These are phyloP conservation scores for Citrus mangshanensis DNA, from an alignment of 345 rosid genomes.

Conservation along the genomic window DNA sequence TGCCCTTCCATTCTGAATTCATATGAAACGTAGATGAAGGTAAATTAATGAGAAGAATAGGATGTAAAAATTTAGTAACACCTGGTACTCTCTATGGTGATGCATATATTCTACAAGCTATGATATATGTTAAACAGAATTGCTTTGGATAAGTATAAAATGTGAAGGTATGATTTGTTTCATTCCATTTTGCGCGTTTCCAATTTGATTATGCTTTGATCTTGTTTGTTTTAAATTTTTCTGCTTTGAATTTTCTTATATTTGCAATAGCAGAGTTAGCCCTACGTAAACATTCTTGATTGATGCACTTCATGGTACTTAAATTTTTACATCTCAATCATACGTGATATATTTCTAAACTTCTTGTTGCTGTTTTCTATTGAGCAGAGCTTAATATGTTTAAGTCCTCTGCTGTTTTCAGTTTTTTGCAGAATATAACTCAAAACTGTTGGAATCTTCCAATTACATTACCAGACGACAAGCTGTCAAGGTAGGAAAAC, in stretches of 20 bases:
- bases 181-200: neutral
- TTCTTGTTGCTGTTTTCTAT: neutral
- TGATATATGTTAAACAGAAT: neutral
- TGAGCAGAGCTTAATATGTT: slow-evolving; percentile 11
- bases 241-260: neutral
- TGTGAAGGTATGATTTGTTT: neutral
- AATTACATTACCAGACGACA: slow-evolving; percentile 96
- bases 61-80: neutral
- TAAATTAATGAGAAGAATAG: neutral
- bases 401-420: slow-evolving; percentile 31
- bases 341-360: neutral
- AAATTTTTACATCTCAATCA: neutral
- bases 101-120: neutral
- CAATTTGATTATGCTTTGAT: neutral
- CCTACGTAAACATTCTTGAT: neutral
- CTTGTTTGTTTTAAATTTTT: neutral
- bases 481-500: slow-evolving; percentile 72
- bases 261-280: neutral
- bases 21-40: neutral
- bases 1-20: neutral
- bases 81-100: neutral
- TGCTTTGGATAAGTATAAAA: neutral
- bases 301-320: neutral
- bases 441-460: slow-evolving; percentile 84
- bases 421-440: slow-evolving; percentile 87